phyloP scores from a whole-genome alignment of 805 yeast species.

The Starmerella floricola region DNA sequence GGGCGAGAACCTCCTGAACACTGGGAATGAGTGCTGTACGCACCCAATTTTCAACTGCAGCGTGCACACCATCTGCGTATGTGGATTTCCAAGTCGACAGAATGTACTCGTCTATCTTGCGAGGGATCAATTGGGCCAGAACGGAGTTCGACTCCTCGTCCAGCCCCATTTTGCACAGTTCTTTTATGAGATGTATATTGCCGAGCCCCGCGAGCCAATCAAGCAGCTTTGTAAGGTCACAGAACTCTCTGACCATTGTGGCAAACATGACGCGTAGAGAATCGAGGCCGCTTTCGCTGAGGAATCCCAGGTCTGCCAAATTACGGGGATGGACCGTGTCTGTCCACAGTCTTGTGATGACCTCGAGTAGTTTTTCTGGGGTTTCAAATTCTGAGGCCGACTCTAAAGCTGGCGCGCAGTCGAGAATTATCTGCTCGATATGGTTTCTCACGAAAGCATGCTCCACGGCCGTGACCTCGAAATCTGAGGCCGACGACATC shows the following conservation, averaged over 20 bases:
- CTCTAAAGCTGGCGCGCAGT: neutral
- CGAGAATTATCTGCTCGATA: neutral
- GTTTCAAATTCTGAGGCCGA: no score
- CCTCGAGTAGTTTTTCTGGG: neutral
- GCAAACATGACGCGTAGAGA: slow-evolving; percentile 13
- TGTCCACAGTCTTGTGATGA: neutral
- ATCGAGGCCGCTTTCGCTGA: neutral
- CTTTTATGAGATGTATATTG: neutral
- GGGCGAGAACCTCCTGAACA: neutral
- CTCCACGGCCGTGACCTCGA: neutral
- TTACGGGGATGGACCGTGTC: neutral
- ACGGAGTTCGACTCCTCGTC: slow-evolving; percentile 17
- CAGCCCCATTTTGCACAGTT: slow-evolving; percentile 19
- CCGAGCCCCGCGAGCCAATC: slow-evolving; percentile 1
- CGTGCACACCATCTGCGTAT: slow-evolving; percentile 7
- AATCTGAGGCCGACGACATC: no score
- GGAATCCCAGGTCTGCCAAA: neutral
- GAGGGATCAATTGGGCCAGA: slow-evolving; percentile 18
- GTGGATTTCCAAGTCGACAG: slow-evolving; percentile 4
- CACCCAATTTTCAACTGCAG: slow-evolving; percentile 7
- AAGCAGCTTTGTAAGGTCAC: slow-evolving; percentile 10
- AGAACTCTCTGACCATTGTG: slow-evolving; percentile 19
- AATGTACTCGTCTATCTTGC: slow-evolving; percentile 15
- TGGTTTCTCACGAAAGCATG: slow-evolving; percentile 2
- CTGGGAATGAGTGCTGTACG: neutral